phyloP scores from a whole-genome alignment of 176 grass and related monocot species.

The Urochloa ruziziensis region DNA sequence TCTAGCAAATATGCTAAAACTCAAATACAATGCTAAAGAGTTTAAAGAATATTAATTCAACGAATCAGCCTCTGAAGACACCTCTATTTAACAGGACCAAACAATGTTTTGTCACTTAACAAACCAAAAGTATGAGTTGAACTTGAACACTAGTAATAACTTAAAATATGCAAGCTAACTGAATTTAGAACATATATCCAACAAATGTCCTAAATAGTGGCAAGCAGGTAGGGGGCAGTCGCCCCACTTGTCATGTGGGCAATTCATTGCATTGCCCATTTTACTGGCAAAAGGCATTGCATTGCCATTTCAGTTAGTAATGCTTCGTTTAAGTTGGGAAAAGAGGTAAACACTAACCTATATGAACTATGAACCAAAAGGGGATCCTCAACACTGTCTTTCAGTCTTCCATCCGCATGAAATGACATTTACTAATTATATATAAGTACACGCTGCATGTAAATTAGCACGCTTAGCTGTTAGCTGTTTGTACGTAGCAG shows the following conservation, averaged over 20 bases:
- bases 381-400: too few relatives aligned
- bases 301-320: background rate
- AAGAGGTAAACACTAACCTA: background rate
- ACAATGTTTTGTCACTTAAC: background rate
- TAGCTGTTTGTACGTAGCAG: background rate
- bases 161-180: background rate
- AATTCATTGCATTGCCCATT: too few relatives aligned
- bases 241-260: background rate
- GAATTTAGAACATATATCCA: background rate
- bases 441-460: background rate
- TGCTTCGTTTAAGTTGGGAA: background rate
- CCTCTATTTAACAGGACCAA: background rate
- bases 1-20: background rate
- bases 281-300: background rate
- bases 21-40: background rate
- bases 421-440: background rate
- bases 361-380: background rate
- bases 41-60: background rate
- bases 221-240: background rate
- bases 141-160: background rate
- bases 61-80: background rate
- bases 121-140: slow-evolving; percentile 2
- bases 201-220: background rate
- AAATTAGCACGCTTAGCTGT: background rate
- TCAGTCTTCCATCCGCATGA: background rate